Evolutionary conservation across 2,329 filamentous ascomycete genomes (phyloP).

Genomic region (Ceratocystis colombiana): DNA sequence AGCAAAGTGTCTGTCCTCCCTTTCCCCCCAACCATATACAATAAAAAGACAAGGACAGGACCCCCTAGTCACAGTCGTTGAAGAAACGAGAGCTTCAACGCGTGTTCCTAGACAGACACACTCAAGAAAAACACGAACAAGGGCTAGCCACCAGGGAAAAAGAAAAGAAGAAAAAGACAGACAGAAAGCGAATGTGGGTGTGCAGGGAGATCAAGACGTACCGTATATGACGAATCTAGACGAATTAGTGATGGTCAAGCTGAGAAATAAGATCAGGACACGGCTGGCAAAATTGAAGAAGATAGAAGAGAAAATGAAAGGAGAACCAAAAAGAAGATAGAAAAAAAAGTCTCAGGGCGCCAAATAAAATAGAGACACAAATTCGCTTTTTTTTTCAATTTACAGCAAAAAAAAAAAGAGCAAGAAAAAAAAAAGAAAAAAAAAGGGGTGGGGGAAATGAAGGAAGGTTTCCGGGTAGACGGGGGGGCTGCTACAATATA

Average conservation of each 20-base stretch:
- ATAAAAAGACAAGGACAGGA: slow-evolving; percentile 11
- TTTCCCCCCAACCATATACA: slow-evolving; percentile 3
- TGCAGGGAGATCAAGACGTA: background rate
- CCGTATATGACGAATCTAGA: background rate
- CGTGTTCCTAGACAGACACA: slow-evolving; percentile 14
- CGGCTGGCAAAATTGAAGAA: too few species aligned
- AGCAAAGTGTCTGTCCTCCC: background rate
- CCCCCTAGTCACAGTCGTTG: slow-evolving; percentile 17
- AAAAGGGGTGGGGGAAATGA: slow-evolving; percentile 6
- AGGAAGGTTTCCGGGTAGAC: slow-evolving; percentile 12
- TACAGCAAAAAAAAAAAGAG: slow-evolving; percentile 17
- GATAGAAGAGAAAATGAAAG: too few species aligned
- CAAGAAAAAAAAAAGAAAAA: slow-evolving; percentile 1
- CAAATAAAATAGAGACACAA: too few species aligned
- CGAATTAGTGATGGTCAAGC: background rate
- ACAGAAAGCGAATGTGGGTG: background rate
- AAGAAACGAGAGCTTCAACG: slow-evolving; percentile 17
- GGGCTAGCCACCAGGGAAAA: background rate
- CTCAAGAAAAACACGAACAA: slow-evolving; percentile 10
- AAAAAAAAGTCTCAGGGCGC: too few species aligned
- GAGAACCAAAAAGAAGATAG: too few species aligned
- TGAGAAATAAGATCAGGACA: too few species aligned
- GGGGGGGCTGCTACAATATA: slow-evolving; percentile 14
- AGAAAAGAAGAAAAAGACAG: background rate
- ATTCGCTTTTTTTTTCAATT: too few species aligned